Evolutionary conservation across 192 early-diverging fungal genomes (phyloP).

Genomic region (Umbelopsis sp.): DNA sequence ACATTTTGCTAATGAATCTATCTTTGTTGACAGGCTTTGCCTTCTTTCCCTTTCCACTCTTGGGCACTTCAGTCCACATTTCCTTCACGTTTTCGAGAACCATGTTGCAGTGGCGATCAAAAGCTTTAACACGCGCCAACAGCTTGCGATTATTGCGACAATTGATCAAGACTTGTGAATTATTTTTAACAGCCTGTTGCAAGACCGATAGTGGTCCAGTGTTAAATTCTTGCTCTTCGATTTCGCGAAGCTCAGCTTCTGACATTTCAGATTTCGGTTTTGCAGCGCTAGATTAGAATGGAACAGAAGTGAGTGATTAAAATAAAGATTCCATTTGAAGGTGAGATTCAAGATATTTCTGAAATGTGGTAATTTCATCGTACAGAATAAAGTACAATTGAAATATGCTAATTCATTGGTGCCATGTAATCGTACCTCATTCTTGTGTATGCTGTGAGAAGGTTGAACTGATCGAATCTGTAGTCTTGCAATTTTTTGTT

Average conservation of each 20-base stretch:
- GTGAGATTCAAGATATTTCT: background rate
- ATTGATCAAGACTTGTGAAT: slow-evolving; percentile 94
- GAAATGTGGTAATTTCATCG: too few relatives aligned
- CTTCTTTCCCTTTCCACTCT: slow-evolving; percentile 93
- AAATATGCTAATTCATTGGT: too few relatives aligned
- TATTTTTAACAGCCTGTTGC: slow-evolving; percentile 91
- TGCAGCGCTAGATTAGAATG: slow-evolving; percentile 17
- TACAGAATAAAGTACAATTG: too few relatives aligned
- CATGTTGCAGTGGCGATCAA: slow-evolving; percentile 99
- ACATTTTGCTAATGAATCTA: slow-evolving; percentile 97
- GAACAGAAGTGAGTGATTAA: background rate
- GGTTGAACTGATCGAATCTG: background rate
- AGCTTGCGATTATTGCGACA: slow-evolving; percentile 98
- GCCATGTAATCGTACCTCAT: too few relatives aligned
- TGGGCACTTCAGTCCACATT: slow-evolving; percentile 98
- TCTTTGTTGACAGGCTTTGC: slow-evolving; percentile 97
- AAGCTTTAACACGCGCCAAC: slow-evolving; percentile 96
- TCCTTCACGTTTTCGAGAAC: slow-evolving; percentile 99
- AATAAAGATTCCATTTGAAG: background rate
- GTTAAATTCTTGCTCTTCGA: slow-evolving; percentile 94
- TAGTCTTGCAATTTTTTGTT: slow-evolving; percentile 2
- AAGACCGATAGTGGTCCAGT: slow-evolving; percentile 97
- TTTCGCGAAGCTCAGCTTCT: slow-evolving; percentile 85
- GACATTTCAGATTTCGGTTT: slow-evolving; percentile 72
- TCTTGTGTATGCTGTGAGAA: background rate